Conservation (phyloP, 1,284 basidiomycete species). For the Pulveroboletus sp. region DNA sequence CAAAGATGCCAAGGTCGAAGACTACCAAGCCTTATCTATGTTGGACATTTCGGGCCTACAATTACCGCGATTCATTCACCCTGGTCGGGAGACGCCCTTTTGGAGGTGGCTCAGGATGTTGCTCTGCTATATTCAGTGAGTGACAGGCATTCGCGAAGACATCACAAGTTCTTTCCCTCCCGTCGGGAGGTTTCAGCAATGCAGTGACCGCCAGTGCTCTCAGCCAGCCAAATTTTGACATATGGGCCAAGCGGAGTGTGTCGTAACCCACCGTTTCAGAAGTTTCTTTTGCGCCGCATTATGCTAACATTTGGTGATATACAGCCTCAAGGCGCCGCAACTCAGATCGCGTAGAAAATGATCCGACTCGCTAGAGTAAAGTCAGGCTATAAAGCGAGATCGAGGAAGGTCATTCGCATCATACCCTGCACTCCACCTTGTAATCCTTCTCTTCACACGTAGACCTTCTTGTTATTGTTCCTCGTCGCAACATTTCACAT, state of each 20-base stretch:
- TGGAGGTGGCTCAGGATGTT: background rate
- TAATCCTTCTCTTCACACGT: background rate
- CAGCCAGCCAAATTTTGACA: background rate
- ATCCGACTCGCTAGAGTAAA: background rate
- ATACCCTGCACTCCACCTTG: background rate
- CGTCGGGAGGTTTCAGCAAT: background rate
- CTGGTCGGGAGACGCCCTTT: background rate
- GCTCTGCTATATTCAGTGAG: background rate
- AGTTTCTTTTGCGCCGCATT: conserved; percentile 5
- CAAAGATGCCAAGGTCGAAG: background rate
- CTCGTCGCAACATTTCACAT: background rate
- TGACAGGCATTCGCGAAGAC: background rate
- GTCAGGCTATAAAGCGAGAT: conserved; percentile 5
- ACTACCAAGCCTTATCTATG: background rate
- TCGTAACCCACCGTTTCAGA: conserved; percentile 1
- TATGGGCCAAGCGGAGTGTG: conserved; percentile 3
- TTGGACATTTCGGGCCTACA: background rate
- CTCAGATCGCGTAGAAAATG: background rate
- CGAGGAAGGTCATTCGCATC: background rate
- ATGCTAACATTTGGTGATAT: conserved; percentile 11
- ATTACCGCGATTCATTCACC: background rate
- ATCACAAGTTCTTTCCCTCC: background rate
- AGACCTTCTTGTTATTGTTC: background rate
- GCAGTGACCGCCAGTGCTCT: background rate
- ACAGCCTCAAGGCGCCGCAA: conserved; percentile 8